Conservation (phyloP, 345 rosid species). For the Salix dunnii region DNA sequence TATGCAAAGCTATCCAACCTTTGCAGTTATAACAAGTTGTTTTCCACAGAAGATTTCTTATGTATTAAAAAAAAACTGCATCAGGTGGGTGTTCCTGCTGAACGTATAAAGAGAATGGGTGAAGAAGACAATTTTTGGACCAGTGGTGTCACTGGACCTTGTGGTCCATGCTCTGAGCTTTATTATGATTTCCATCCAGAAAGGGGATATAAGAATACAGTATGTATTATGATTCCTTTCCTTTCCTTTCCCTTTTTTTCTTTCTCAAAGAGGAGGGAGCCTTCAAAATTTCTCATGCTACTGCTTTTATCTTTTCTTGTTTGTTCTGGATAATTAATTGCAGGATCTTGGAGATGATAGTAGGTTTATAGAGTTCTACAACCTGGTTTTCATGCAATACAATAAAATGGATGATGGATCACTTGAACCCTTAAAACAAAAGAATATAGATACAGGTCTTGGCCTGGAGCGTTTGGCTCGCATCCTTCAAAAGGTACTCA, state of each 20-base stretch:
- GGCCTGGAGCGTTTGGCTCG: conserved; percentile 91
- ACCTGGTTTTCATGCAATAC: conserved; percentile 93
- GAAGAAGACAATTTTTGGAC: conserved; percentile 95
- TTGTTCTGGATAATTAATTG: conserved; percentile 16
- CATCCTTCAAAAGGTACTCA: conserved; percentile 70
- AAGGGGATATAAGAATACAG: conserved; percentile 54
- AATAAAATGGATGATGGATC: conserved; percentile 77
- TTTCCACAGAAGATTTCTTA: not conserved
- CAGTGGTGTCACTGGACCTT: conserved; percentile 91
- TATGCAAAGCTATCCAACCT: not conserved
- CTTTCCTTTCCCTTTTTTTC: not conserved
- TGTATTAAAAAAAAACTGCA: conserved; percentile 3
- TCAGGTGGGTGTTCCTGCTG: conserved; percentile 79
- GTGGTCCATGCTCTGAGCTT: conserved; percentile 97
- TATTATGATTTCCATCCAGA: conserved; percentile 91
- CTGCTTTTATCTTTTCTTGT: not conserved
- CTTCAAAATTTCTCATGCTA: not conserved
- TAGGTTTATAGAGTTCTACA: conserved; percentile 90
- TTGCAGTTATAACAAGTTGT: not conserved
- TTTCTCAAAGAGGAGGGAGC: not conserved
- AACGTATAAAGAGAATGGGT: conserved; percentile 82
- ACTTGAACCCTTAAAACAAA: conserved; percentile 84
- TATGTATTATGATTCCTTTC: conserved; percentile 19
- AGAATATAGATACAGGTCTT: conserved; percentile 93
- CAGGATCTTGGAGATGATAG: conserved; percentile 95